These are phyloP conservation scores for Trypanosoma melophagium DNA, from an alignment of 208 protist species.

Conservation along the genomic window DNA sequence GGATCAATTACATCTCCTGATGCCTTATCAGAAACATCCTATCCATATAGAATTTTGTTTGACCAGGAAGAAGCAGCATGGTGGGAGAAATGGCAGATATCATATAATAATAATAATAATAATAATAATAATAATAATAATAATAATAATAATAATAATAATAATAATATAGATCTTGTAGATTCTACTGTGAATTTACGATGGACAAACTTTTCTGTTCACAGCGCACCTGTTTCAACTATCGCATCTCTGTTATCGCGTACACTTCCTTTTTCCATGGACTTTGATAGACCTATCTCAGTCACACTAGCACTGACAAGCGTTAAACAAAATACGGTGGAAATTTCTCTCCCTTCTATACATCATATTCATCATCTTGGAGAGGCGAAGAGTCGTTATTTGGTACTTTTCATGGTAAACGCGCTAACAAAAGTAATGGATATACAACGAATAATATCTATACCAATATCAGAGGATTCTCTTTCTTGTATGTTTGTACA, in stretches of 20 bases:
- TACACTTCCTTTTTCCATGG: conserved; percentile 16
- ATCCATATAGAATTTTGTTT: too few relatives aligned
- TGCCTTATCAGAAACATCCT: too few relatives aligned
- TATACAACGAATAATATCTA: background rate
- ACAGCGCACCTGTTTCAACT: conserved; percentile 3
- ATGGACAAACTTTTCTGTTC: conserved; percentile 22
- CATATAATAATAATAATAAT: background rate
- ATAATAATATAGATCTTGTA: background rate
- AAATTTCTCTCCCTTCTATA: conserved; percentile 15
- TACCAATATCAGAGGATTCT: background rate
- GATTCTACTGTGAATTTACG: conserved; percentile 10
- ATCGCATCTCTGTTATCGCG: conserved; percentile 9
- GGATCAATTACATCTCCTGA: too few relatives aligned
- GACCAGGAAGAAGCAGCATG: too few relatives aligned
- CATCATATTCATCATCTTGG: conserved; percentile 9
- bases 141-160: background rate
- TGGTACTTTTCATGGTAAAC: conserved; percentile 19
- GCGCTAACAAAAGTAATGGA: conserved; percentile 3
- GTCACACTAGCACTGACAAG: conserved; percentile 8
- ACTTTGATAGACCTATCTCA: background rate
- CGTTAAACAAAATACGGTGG: background rate
- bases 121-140: background rate
- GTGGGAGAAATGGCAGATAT: too few relatives aligned
- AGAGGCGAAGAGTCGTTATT: conserved; percentile 5
- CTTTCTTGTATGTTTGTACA: background rate